phyloP scores from a whole-genome alignment of 2,329 filamentous ascomycete species.

The Sclerotinia minor region DNA sequence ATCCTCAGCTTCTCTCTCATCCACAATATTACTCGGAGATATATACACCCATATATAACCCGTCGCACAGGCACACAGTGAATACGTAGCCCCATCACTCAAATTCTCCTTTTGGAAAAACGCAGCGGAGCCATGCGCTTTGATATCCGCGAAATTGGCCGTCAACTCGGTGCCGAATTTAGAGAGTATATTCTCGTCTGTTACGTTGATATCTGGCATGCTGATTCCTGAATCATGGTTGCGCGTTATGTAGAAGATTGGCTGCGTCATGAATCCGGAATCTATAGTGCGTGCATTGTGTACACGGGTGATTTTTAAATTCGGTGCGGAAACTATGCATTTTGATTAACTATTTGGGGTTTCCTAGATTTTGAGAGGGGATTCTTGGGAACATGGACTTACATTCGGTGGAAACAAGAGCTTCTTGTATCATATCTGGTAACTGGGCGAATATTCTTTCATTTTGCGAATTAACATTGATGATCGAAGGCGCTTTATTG shows the following conservation, averaged over 20 bases:
- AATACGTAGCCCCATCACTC: conserved; percentile 33
- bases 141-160: conserved; percentile 39
- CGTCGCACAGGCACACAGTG: conserved; percentile 37
- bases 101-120: conserved; percentile 36
- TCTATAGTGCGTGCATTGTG: conserved; percentile 29
- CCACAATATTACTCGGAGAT: background rate
- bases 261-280: conserved; percentile 31
- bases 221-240: conserved; percentile 36
- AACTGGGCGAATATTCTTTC: conserved; percentile 34
- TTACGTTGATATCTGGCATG: conserved; percentile 35
- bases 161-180: conserved; percentile 38
- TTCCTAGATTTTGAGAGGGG: background rate
- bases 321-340: conserved; percentile 34
- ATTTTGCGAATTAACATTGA: conserved; percentile 36
- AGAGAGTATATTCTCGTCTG: conserved; percentile 34
- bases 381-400: conserved; percentile 1
- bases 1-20: conserved; percentile 1
- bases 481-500: conserved; percentile 35
- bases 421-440: conserved; percentile 39
- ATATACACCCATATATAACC: conserved; percentile 38
- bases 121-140: conserved; percentile 32
- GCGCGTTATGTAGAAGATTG: conserved; percentile 35
- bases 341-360: background rate
- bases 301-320: conserved; percentile 33
- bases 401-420: conserved; percentile 38